These are phyloP conservation scores for Diaporthe amygdali DNA, from an alignment of 2,329 filamentous ascomycete species.

Conservation along the genomic window DNA sequence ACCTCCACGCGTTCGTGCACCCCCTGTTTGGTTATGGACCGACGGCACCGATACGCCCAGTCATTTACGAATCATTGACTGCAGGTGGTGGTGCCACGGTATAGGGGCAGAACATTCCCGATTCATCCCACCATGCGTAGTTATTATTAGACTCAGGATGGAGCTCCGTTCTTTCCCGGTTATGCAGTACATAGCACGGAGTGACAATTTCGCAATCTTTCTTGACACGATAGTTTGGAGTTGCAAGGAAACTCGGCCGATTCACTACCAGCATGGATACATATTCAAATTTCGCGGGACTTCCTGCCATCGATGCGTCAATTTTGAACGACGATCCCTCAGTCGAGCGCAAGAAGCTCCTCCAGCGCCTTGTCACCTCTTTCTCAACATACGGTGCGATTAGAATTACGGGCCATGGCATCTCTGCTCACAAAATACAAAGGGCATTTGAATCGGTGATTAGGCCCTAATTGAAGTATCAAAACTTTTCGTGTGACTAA, in stretches of 20 bases:
- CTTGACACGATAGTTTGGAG: not conserved
- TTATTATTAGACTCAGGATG: not conserved
- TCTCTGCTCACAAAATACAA: not conserved
- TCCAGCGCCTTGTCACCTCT: not conserved
- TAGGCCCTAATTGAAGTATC: accelerated
- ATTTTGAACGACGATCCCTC: not conserved
- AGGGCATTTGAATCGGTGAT: not conserved
- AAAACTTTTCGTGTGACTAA: not conserved
- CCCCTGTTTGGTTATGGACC: not conserved
- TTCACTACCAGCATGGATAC: not conserved
- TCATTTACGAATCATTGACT: not conserved
- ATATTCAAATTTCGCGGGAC: not conserved
- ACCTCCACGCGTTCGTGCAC: not conserved
- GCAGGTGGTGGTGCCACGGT: not conserved
- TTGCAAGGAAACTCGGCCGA: not conserved
- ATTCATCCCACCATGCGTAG: not conserved
- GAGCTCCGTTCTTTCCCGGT: not conserved
- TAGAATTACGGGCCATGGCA: not conserved
- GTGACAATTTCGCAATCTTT: not conserved
- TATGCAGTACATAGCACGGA: not conserved
- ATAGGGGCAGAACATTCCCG: not conserved
- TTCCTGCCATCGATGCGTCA: not conserved
- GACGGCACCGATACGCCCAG: not conserved
- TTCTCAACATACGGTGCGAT: not conserved
- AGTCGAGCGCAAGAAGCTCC: not conserved